Conservation (phyloP, 2,329 filamentous ascomycete genomes). For the Dactylellina leptospora region DNA sequence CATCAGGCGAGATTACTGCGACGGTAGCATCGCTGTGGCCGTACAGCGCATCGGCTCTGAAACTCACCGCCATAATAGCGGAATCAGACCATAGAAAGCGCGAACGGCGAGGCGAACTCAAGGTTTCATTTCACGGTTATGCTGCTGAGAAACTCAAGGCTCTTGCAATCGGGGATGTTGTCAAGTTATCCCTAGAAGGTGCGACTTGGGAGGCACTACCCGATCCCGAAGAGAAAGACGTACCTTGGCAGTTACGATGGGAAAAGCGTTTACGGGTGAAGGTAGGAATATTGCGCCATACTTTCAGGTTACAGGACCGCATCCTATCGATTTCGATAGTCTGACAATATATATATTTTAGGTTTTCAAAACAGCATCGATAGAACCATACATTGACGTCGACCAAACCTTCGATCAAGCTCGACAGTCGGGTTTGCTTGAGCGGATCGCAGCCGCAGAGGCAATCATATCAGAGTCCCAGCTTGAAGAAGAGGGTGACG, state of each 20-base stretch:
- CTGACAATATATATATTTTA: constrained; percentile 1
- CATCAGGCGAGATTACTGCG: constrained; percentile 52
- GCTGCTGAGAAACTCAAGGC: constrained; percentile 50
- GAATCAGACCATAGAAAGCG: constrained; percentile 53
- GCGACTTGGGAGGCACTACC: constrained; percentile 41
- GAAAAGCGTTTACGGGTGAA: constrained; percentile 42
- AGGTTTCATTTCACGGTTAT: constrained; percentile 55
- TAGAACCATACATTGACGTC: constrained; percentile 34
- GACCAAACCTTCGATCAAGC: constrained; percentile 38
- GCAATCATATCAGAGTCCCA: constrained; percentile 43
- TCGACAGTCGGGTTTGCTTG: constrained; percentile 27
- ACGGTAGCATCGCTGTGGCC: constrained; percentile 56
- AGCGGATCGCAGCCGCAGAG: constrained; percentile 41
- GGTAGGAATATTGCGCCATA: neutral
- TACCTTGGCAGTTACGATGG: constrained; percentile 51
- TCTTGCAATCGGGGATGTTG: constrained; percentile 55
- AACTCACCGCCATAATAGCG: constrained; percentile 54
- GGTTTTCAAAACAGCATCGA: constrained; percentile 31
- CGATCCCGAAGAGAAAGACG: constrained; percentile 36
- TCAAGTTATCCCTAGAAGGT: constrained; percentile 55
- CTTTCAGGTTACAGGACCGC: neutral
- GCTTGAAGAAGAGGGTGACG: constrained; percentile 11
- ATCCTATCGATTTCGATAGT: neutral
- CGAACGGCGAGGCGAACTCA: constrained; percentile 53
- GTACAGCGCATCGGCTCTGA: constrained; percentile 55